phyloP scores from a whole-genome alignment of 2,329 filamentous ascomycete species.

The Pseudopyrenochaeta lycopersici region DNA sequence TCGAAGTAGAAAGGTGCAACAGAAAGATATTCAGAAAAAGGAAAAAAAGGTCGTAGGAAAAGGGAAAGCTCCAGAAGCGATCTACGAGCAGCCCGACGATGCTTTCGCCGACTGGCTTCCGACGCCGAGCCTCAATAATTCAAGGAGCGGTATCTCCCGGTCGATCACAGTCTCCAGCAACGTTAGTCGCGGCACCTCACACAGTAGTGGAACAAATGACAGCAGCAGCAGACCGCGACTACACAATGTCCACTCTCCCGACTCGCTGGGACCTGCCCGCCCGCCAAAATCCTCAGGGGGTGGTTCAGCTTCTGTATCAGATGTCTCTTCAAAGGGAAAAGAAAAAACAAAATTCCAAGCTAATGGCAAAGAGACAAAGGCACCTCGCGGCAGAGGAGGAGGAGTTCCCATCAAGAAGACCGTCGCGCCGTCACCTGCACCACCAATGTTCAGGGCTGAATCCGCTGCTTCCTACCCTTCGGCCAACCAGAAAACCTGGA shows the following conservation, averaged over 20 bases:
- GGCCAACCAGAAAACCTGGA: conserved; percentile 41
- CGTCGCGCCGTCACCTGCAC: conserved; percentile 18
- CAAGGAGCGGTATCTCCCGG: conserved; percentile 30
- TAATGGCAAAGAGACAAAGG: conserved; percentile 50
- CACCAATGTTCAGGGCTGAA: conserved; percentile 33
- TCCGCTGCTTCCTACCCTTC: conserved; percentile 29
- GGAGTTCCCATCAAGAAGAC: conserved; percentile 48
- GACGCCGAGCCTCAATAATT: conserved; percentile 29
- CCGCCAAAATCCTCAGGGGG: conserved; percentile 32
- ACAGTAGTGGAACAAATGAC: conserved; percentile 38
- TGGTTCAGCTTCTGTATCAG: conserved; percentile 36
- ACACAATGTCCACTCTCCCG: conserved; percentile 32
- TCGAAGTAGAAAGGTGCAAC: conserved; percentile 50
- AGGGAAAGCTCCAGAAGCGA: conserved; percentile 33
- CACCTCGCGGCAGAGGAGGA: conserved; percentile 49
- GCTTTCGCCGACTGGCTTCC: conserved; percentile 40
- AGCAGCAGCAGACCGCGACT: conserved; percentile 26
- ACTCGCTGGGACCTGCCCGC: conserved; percentile 22
- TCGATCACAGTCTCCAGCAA: conserved; percentile 40
- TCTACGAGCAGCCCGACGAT: conserved; percentile 32
- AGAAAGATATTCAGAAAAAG: conserved; percentile 51
- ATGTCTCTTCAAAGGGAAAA: conserved; percentile 37
- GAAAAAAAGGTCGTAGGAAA: conserved; percentile 49
- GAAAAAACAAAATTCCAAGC: conserved; percentile 45
- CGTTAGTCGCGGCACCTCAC: conserved; percentile 38